These are phyloP conservation scores for Brachypodium distachyon DNA, from an alignment of 202 grass and related monocot genomes.

Conservation along the genomic window DNA sequence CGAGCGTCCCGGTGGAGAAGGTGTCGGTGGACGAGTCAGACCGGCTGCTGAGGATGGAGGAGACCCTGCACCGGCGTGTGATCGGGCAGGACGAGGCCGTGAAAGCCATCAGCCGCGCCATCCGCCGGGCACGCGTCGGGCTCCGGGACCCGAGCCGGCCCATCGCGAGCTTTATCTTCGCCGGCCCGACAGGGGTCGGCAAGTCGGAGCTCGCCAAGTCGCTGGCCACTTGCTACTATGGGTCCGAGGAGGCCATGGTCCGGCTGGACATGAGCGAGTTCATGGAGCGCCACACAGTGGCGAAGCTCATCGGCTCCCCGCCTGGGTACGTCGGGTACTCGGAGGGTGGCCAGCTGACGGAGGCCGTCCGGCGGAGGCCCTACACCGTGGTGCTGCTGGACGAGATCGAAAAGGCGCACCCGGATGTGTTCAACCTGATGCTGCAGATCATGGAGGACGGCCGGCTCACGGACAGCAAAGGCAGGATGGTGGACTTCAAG, in stretches of 20 bases:
- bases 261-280: slow-evolving; percentile 13
- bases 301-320: slow-evolving; percentile 5
- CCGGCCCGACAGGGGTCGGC: not conserved
- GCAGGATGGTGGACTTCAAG: not conserved
- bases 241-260: slow-evolving; percentile 2
- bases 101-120: not conserved
- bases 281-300: slow-evolving; percentile 12
- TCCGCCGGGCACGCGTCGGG: not conserved
- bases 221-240: not conserved
- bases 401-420: slow-evolving; percentile 14
- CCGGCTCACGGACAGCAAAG: not conserved
- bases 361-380: not conserved
- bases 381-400: slow-evolving; percentile 9
- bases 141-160: not conserved
- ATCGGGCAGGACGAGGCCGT: slow-evolving; percentile 5
- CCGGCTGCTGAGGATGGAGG: slow-evolving; percentile 24
- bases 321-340: not conserved
- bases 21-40: slow-evolving; percentile 8
- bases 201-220: slow-evolving; percentile 6
- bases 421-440: slow-evolving; percentile 10
- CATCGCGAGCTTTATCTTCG: not conserved
- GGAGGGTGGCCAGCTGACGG: slow-evolving; percentile 2
- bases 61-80: slow-evolving; percentile 11
- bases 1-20: slow-evolving; percentile 22
- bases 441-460: slow-evolving; percentile 13